These are phyloP conservation scores for Ajuga reptans DNA, from an alignment of 305 asterid genomes.

Conservation along the genomic window DNA sequence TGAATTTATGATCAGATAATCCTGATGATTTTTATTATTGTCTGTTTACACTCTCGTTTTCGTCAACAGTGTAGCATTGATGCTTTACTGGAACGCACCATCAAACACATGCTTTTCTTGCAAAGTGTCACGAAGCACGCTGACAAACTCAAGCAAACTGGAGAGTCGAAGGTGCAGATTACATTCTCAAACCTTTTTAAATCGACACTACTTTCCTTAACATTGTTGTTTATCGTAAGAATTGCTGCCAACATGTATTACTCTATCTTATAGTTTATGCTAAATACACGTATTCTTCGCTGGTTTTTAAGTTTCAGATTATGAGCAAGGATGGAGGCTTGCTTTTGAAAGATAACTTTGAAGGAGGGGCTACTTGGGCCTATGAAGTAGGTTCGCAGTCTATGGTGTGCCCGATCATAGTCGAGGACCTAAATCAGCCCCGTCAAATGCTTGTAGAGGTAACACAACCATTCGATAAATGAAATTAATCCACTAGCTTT, in stretches of 20 bases:
- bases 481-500: background rate
- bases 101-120: conserved; percentile 92
- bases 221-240: background rate
- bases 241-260: background rate
- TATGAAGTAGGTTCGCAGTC: conserved; percentile 91
- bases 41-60: conserved; percentile 9
- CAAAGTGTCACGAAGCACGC: conserved; percentile 91
- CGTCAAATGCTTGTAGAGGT: conserved; percentile 97
- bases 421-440: conserved; percentile 86
- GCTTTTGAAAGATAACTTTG: conserved; percentile 55
- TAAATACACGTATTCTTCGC: background rate
- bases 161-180: conserved; percentile 69
- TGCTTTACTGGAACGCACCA: conserved; percentile 86
- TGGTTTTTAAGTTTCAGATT: conserved; percentile 42
- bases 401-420: conserved; percentile 77
- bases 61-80: conserved; percentile 88
- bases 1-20: background rate
- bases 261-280: background rate
- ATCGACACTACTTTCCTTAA: background rate
- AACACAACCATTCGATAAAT: conserved; percentile 5
- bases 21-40: background rate
- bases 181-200: background rate
- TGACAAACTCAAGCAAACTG: conserved; percentile 77
- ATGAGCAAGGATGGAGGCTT: conserved; percentile 68
- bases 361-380: conserved; percentile 98